Evolutionary conservation across 441 rosid genomes (phyloP), one percentile per base, ranked within the genome.

Genomic region (Pelargonium australe): DNA sequence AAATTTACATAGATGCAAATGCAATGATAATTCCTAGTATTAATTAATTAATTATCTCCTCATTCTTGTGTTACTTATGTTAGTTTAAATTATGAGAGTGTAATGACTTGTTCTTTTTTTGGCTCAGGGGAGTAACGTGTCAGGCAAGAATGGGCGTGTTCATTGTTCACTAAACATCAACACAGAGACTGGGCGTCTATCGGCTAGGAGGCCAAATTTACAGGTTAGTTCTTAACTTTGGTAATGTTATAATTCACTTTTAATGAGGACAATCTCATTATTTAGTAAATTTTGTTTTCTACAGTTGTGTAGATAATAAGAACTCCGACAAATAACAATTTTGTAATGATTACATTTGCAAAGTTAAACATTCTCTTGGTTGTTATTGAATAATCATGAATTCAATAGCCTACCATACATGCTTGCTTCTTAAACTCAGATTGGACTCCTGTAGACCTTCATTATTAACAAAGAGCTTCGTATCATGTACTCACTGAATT

Each of bases 91-190:
- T 62, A 19, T 47, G 34, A 47, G 66, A 31, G 69, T 43, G 60
- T 67, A 66, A 65, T 63, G 11, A 5, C 69, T 37, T 57, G 16
- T 69, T 72, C 43, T 63, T 23, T 61, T 6, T 57, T 45, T 72
- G 64, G 66, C 10, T 17, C 85, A 94, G 99, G 96, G 90, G 72
- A 80, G 80, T 76, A 86, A 89, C 72, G 79, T 91, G 31, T 82
- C 96, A 19, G 96, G 99, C 47, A 87, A 84, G 80, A 81, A 77
- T 75, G 94, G 92, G 53, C 97, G 94, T 74, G 85, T 94, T 65
- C 99, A 94, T 80, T 91, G 99, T 80, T 94, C 99, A 70, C 76
- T 94, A 75, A 94, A 94, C 78, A 94, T 94, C 81, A 94, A 94
- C 79, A 94, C 97, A 10, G 99, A 91, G 84, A 94, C 99, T 31